Conservation (phyloP, 2,329 filamentous ascomycete genomes). For the Ophiosphaerella narmari region DNA sequence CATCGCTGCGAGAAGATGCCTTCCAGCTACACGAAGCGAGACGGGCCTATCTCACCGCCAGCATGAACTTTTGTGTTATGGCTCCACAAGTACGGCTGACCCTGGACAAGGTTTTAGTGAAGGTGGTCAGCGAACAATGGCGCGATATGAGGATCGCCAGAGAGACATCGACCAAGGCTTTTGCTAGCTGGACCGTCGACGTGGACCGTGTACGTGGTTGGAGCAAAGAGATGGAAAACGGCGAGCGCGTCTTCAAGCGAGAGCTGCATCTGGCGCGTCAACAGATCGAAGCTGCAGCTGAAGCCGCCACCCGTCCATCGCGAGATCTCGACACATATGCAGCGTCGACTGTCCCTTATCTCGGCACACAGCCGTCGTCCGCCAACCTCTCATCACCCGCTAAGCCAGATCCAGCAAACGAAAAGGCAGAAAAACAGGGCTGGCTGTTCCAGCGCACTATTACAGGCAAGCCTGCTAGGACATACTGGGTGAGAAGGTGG, state of each 20-base stretch:
- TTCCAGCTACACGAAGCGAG: slow-evolving; percentile 93
- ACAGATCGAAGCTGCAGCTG: slow-evolving; percentile 79
- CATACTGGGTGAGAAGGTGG: slow-evolving; percentile 90
- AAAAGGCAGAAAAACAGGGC: slow-evolving; percentile 80
- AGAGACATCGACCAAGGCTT: slow-evolving; percentile 65
- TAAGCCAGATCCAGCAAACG: slow-evolving; percentile 54
- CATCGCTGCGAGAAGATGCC: slow-evolving; percentile 87
- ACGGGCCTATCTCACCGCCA: slow-evolving; percentile 86
- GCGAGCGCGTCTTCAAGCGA: slow-evolving; percentile 80
- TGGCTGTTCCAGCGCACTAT: slow-evolving; percentile 87
- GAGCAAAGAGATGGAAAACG: slow-evolving; percentile 90
- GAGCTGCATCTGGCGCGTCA: slow-evolving; percentile 80
- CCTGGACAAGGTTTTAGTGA: slow-evolving; percentile 84
- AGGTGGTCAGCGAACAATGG: slow-evolving; percentile 85
- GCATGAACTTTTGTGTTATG: slow-evolving; percentile 89
- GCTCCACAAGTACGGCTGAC: slow-evolving; percentile 83
- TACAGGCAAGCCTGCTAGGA: slow-evolving; percentile 84
- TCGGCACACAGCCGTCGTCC: slow-evolving; percentile 70
- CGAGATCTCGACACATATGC: slow-evolving; percentile 93
- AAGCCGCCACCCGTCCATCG: slow-evolving; percentile 75
- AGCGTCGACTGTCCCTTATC: slow-evolving; percentile 83
- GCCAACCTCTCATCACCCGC: slow-evolving; percentile 54
- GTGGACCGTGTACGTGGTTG: slow-evolving; percentile 92
- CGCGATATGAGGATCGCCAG: slow-evolving; percentile 77
- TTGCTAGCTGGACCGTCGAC: slow-evolving; percentile 72